These are phyloP conservation scores for Phaeodactylum tricornutum DNA, from an alignment of 108 stramenopile genomes.

Conservation along the genomic window DNA sequence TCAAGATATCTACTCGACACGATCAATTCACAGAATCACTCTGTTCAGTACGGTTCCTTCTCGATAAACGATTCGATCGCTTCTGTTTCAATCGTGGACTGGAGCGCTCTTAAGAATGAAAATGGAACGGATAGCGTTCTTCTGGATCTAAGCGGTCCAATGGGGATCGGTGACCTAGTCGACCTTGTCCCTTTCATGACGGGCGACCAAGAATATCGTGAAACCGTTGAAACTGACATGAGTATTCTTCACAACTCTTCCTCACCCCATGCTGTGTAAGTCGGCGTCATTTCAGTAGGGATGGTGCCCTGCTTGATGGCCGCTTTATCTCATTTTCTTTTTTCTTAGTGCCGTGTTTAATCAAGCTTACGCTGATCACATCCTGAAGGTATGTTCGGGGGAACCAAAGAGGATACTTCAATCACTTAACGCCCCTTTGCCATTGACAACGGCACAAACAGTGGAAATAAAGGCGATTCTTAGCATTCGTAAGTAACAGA, in stretches of 20 bases:
- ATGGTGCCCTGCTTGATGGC: no score
- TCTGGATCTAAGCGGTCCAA: no score
- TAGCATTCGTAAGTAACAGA: no score
- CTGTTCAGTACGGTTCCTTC: slow-evolving; percentile 12
- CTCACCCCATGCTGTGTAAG: slow-evolving; percentile 22
- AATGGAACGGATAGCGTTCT: no score
- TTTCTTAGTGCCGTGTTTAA: slow-evolving; percentile 16
- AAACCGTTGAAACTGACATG: slow-evolving; percentile 2
- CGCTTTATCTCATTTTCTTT: no score
- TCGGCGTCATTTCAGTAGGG: no score
- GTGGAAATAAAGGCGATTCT: slow-evolving; percentile 22
- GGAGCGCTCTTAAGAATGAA: slow-evolving; percentile 1
- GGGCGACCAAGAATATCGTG: no score
- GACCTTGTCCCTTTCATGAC: no score
- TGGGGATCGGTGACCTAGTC: no score
- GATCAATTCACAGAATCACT: slow-evolving; percentile 8
- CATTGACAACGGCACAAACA: slow-evolving; percentile 19
- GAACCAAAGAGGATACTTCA: background rate
- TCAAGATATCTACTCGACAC: slow-evolving; percentile 13
- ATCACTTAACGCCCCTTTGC: slow-evolving; percentile 28
- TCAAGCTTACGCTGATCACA: slow-evolving; percentile 12
- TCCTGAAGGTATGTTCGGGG: slow-evolving; percentile 11
- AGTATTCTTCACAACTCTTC: slow-evolving; percentile 30
- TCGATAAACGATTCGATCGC: slow-evolving; percentile 10
- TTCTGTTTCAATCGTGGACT: background rate